Conservation (phyloP, 2,329 filamentous ascomycete species). For the Tolypocladium tropicale region DNA sequence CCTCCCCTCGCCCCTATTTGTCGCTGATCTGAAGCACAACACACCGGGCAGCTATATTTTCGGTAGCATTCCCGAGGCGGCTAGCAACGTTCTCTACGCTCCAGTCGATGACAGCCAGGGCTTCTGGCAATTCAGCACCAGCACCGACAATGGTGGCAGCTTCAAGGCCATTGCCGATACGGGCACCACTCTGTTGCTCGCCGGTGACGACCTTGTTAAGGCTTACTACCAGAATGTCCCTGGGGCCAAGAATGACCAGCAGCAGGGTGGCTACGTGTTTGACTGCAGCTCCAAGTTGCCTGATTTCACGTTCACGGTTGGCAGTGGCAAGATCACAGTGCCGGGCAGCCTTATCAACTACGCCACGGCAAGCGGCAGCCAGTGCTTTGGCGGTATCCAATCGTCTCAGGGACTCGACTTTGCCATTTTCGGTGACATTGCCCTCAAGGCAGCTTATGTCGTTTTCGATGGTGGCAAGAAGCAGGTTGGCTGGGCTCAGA, state of each 20-base stretch:
- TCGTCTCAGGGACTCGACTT: constrained; percentile 30
- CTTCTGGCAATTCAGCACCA: constrained; percentile 49
- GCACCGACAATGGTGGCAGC: constrained; percentile 10
- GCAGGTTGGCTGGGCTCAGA: constrained; percentile 8
- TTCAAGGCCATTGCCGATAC: constrained; percentile 42
- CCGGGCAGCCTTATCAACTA: constrained; percentile 47
- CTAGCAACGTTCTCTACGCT: constrained; percentile 45
- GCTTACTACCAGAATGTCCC: constrained; percentile 37
- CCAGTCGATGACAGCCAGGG: constrained; percentile 44
- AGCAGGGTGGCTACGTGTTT: constrained; percentile 33
- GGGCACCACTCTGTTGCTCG: constrained; percentile 54
- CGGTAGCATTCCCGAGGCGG: constrained; percentile 47
- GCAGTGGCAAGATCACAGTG: constrained; percentile 45
- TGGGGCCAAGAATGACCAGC: constrained; percentile 28
- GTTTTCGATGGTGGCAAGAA: constrained; percentile 35
- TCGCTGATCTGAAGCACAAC: constrained; percentile 29
- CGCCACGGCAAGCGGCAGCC: constrained; percentile 34
- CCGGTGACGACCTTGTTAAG: constrained; percentile 39
- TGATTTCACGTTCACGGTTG: constrained; percentile 44
- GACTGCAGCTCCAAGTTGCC: constrained; percentile 37
- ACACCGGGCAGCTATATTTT: constrained; percentile 51
- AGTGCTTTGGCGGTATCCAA: constrained; percentile 61
- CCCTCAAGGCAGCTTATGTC: constrained; percentile 51
- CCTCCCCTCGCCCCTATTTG: constrained; percentile 20
- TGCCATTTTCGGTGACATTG: constrained; percentile 54